Conservation (phyloP, 2,329 filamentous ascomycete genomes). For the Claviceps monticola region DNA sequence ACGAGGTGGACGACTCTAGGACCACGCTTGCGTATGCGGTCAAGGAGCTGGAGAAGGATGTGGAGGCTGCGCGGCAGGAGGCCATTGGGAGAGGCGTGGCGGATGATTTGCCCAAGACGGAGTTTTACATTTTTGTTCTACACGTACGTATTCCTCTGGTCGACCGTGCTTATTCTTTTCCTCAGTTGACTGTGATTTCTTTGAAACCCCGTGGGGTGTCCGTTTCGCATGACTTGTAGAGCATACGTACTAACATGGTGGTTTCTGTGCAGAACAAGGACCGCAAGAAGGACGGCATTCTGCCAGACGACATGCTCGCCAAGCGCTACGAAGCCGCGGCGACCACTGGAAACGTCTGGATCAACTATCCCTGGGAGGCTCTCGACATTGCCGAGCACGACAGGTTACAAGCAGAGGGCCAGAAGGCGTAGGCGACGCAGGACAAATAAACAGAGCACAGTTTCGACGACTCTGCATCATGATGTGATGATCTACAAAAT, state of each 20-base stretch:
- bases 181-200: background rate
- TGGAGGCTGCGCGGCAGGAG: conserved; percentile 61
- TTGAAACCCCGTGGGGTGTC: too few relatives aligned
- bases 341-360: conserved; percentile 92
- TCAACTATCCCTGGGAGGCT: conserved; percentile 98
- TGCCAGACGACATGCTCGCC: conserved; percentile 67
- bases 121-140: conserved; percentile 89
- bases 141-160: conserved; percentile 47
- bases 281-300: conserved; percentile 80
- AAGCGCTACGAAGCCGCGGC: conserved; percentile 71
- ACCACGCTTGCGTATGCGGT: conserved; percentile 92
- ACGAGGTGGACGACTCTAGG: conserved; percentile 90
- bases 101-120: conserved; percentile 51
- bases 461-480: background rate
- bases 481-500: background rate
- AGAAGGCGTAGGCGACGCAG: conserved; percentile 3
- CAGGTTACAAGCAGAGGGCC: conserved; percentile 39
- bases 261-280: conserved; percentile 67
- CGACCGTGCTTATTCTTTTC: background rate
- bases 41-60: conserved; percentile 86
- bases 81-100: conserved; percentile 61
- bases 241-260: background rate
- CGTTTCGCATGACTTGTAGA: background rate
- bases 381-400: conserved; percentile 90
- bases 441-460: background rate